Evolutionary conservation across 1,284 basidiomycete genomes (phyloP).

Genomic region (Sporisorium scitamineum): DNA sequence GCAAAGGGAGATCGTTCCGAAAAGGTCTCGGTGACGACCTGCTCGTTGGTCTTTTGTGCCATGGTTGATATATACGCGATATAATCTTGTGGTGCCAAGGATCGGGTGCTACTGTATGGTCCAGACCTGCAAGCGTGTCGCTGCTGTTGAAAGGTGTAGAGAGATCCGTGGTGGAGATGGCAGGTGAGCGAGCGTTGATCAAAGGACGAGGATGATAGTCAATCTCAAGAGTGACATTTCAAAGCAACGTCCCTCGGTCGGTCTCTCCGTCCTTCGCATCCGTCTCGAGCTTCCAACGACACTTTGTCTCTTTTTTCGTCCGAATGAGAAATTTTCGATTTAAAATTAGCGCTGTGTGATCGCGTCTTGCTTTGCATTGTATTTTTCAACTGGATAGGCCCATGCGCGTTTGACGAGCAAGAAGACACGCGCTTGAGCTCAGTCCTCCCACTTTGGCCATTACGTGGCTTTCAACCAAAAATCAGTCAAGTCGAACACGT

Average conservation of each 20-base stretch:
- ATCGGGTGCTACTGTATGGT: too few species aligned
- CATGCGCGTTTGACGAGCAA: constrained; percentile 12
- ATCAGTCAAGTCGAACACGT: too few species aligned
- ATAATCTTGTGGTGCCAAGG: background rate
- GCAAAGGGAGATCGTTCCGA: constrained; percentile 52
- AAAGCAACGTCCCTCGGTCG: constrained; percentile 1
- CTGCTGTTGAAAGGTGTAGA: background rate
- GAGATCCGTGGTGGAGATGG: background rate
- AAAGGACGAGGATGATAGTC: background rate
- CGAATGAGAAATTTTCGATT: constrained; percentile 9
- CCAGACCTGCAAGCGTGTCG: background rate
- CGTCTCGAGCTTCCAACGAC: constrained; percentile 15
- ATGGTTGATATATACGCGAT: too few species aligned
- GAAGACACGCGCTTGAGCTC: constrained; percentile 3
- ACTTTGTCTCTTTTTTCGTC: constrained; percentile 19
- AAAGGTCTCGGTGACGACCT: constrained; percentile 53
- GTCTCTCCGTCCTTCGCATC: constrained; percentile 23
- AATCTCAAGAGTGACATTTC: constrained; percentile 9
- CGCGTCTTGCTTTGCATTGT: constrained; percentile 5
- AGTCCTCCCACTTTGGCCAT: constrained; percentile 14
- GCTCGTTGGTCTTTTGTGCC: constrained; percentile 40
- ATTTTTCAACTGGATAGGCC: constrained; percentile 9
- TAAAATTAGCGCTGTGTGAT: constrained; percentile 18
- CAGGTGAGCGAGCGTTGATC: background rate
- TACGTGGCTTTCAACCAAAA: constrained; percentile 5